Evolutionary conservation across 1,284 basidiomycete species (phyloP).

Genomic region (Hemileia vastatrix): DNA sequence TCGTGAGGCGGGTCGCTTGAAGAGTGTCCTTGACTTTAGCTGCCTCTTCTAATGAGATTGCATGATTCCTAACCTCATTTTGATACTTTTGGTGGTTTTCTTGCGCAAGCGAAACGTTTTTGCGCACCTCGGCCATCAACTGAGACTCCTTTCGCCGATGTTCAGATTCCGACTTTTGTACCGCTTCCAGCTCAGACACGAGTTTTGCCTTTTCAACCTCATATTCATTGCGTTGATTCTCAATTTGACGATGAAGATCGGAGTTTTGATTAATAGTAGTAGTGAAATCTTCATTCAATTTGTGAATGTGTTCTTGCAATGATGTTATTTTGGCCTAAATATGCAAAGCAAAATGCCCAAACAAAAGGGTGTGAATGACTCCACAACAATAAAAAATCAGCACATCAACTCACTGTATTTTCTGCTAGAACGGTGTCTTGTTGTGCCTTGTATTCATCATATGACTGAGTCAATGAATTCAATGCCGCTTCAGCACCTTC

Average conservation of each 20-base stretch:
- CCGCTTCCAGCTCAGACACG: conserved; percentile 33
- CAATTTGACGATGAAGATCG: conserved; percentile 56
- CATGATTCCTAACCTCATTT: conserved; percentile 69
- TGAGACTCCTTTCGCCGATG: conserved; percentile 21
- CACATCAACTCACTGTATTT: conserved; percentile 53
- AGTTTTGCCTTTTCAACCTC: conserved; percentile 65
- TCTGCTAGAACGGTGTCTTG: conserved; percentile 58
- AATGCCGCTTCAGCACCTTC: conserved; percentile 69
- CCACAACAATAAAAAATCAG: conserved; percentile 3
- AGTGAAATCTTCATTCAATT: conserved; percentile 54
- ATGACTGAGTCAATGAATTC: conserved; percentile 57
- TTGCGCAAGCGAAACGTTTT: conserved; percentile 47
- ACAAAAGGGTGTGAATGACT: no score
- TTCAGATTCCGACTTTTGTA: conserved; percentile 11
- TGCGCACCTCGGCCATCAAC: conserved; percentile 38
- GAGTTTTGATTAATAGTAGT: conserved; percentile 51
- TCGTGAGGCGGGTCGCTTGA: conserved; percentile 5
- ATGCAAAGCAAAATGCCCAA: background rate
- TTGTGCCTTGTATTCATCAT: conserved; percentile 65
- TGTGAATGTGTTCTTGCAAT: conserved; percentile 56
- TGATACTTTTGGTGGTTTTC: conserved; percentile 71
- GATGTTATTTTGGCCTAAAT: conserved; percentile 58
- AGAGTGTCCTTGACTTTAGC: conserved; percentile 52
- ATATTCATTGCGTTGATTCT: conserved; percentile 56
- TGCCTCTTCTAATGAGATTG: conserved; percentile 50